phyloP scores from a whole-genome alignment of 2,329 filamentous ascomycete genomes.

The Endoconidiophora polonica region DNA sequence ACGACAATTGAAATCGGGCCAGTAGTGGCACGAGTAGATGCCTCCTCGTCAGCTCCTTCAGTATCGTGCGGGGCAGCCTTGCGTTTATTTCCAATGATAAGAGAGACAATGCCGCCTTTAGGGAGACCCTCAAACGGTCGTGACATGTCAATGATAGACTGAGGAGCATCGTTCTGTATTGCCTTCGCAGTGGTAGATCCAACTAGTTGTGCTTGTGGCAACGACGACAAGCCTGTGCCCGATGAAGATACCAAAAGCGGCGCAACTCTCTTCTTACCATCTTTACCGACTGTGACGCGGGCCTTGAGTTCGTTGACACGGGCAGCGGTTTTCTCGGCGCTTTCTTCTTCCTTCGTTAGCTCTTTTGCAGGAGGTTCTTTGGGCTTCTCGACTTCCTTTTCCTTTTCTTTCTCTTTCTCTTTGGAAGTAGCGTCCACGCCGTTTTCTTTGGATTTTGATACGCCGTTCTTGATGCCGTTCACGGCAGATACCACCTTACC shows the following conservation, averaged over 20 bases:
- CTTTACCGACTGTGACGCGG: constrained; percentile 84
- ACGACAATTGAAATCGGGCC: constrained; percentile 59
- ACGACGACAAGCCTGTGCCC: constrained; percentile 68
- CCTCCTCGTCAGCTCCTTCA: constrained; percentile 53
- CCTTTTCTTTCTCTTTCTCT: constrained; percentile 20
- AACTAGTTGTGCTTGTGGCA: constrained; percentile 77
- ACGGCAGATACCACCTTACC: constrained; percentile 37
- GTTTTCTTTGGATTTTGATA: constrained; percentile 21
- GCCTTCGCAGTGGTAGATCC: constrained; percentile 51
- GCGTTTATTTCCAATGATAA: constrained; percentile 86
- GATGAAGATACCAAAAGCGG: constrained; percentile 84
- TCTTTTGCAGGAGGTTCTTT: constrained; percentile 18
- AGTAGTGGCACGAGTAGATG: constrained; percentile 36
- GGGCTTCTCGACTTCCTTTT: constrained; percentile 18
- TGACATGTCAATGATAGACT: constrained; percentile 73
- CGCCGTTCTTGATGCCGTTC: constrained; percentile 36
- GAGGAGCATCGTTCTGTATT: constrained; percentile 53
- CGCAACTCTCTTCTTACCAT: constrained; percentile 90
- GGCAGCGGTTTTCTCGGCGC: constrained; percentile 35
- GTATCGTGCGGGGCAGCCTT: constrained; percentile 55
- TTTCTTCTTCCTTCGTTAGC: constrained; percentile 25
- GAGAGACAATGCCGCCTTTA: constrained; percentile 67
- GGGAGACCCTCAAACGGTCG: constrained; percentile 90
- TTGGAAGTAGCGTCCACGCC: constrained; percentile 15
- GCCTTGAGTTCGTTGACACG: constrained; percentile 56